Percentiles rank a stretch among this genome's conserved stretches.
Evolutionary conservation across 2,329 filamentous ascomycete species (phyloP).

Genomic region (Colletotrichum cordylinicola): DNA sequence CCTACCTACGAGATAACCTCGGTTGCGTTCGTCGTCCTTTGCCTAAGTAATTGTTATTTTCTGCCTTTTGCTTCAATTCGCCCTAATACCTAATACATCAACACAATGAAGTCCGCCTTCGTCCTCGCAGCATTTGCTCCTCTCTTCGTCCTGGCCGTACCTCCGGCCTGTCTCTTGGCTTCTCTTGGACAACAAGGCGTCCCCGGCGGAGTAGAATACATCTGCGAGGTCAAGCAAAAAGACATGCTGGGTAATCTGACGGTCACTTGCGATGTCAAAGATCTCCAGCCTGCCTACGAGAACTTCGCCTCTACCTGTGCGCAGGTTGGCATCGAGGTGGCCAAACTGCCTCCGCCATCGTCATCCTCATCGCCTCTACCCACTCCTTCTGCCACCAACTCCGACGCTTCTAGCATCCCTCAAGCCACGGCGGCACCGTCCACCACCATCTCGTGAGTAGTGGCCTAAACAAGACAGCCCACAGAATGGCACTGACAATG

Average conservation of each 20-base stretch:
- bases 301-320: conserved; percentile 13
- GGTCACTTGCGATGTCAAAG: neutral
- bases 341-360: neutral
- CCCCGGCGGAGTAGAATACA: neutral
- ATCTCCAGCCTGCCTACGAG: conserved; percentile 13
- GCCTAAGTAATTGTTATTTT: neutral
- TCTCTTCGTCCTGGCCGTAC: conserved; percentile 5
- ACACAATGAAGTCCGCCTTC: neutral
- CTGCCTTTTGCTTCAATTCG: neutral
- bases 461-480: neutral
- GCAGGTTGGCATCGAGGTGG: neutral
- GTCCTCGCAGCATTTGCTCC: conserved; percentile 12
- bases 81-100: neutral
- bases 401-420: neutral
- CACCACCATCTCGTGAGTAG: neutral
- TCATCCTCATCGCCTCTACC: neutral
- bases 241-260: conserved; percentile 21
- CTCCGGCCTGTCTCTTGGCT: conserved; percentile 23
- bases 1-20: neutral
- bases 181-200: conserved; percentile 20
- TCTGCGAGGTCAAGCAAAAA: conserved; percentile 20
- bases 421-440: neutral
- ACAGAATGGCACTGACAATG: neutral
- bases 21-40: neutral
- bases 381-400: neutral